Conservation (phyloP, 352 stramenopile species). For the Globisporangium ultimum region DNA sequence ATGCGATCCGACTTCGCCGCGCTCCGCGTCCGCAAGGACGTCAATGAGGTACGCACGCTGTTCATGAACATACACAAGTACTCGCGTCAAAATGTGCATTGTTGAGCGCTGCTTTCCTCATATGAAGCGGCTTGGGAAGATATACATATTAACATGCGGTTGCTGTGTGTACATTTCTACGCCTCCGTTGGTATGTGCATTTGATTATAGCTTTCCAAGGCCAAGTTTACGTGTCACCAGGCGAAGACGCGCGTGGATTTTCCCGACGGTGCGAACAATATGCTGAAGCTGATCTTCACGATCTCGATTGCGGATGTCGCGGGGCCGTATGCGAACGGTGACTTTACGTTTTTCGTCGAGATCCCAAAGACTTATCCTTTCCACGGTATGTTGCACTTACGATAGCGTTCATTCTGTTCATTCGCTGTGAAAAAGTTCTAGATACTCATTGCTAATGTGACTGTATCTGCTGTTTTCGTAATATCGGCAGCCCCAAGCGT, state of each 20-base stretch:
- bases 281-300: slow-evolving; percentile 76
- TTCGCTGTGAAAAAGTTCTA: too few relatives aligned
- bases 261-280: slow-evolving; percentile 76
- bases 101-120: too few relatives aligned
- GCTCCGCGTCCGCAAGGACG: slow-evolving; percentile 80
- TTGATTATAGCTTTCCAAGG: slow-evolving; percentile 52
- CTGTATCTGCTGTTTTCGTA: too few relatives aligned
- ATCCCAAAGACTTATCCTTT: slow-evolving; percentile 88
- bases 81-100: too few relatives aligned
- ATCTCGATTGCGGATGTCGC: slow-evolving; percentile 73
- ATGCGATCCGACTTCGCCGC: slow-evolving; percentile 78
- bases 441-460: too few relatives aligned
- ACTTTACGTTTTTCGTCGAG: slow-evolving; percentile 85
- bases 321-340: slow-evolving; percentile 77
- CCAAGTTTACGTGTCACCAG: slow-evolving; percentile 75
- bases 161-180: not conserved
- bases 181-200: not conserved
- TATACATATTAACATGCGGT: not conserved
- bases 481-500: slow-evolving; percentile 74
- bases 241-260: slow-evolving; percentile 82
- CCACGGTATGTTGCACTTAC: slow-evolving; percentile 41
- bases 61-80: not conserved
- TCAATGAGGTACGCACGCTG: slow-evolving; percentile 62
- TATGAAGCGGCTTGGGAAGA: too few relatives aligned
- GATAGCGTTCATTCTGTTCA: not conserved